Evolutionary conservation across 805 yeast genomes (phyloP).

Genomic region (Candida chauliodis): DNA sequence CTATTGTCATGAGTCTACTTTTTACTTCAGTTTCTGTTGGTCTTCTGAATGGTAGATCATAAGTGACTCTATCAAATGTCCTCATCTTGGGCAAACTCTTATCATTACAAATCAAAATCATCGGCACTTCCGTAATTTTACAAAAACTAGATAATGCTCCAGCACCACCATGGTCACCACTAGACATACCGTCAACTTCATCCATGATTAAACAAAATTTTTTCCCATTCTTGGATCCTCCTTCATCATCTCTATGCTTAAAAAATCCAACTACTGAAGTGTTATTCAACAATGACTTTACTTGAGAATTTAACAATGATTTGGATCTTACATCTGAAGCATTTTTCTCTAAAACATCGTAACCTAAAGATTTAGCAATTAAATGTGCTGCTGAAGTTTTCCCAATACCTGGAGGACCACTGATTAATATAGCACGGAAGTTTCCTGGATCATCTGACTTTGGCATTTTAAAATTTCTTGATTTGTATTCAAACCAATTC

Average conservation of each 20-base stretch:
- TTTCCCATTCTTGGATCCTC: conserved; percentile 35
- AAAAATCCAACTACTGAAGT: conserved; percentile 82
- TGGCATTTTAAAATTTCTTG: conserved; percentile 51
- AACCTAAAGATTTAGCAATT: conserved; percentile 66
- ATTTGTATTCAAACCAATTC: conserved; percentile 65
- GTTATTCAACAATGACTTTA: conserved; percentile 72
- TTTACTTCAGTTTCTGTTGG: conserved; percentile 81
- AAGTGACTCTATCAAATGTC: conserved; percentile 81
- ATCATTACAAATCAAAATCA: conserved; percentile 92
- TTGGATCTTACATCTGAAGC: conserved; percentile 92
- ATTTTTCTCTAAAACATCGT: conserved; percentile 71
- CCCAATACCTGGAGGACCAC: conserved; percentile 87
- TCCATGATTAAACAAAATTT: conserved; percentile 90
- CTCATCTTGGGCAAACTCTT: conserved; percentile 91
- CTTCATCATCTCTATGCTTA: conserved; percentile 32
- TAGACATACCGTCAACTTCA: conserved; percentile 99
- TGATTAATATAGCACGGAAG: conserved; percentile 78
- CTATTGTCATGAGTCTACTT: conserved; percentile 85
- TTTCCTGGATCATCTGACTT: conserved; percentile 65
- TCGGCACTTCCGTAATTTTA: conserved; percentile 79
- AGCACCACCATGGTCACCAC: conserved; percentile 98
- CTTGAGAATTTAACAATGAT: conserved; percentile 60
- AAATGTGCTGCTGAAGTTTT: conserved; percentile 80
- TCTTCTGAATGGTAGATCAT: conserved; percentile 80
- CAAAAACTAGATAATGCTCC: conserved; percentile 90